Conservation (phyloP, 129 eudicot genomes). For the Dittrichia graveolens region DNA sequence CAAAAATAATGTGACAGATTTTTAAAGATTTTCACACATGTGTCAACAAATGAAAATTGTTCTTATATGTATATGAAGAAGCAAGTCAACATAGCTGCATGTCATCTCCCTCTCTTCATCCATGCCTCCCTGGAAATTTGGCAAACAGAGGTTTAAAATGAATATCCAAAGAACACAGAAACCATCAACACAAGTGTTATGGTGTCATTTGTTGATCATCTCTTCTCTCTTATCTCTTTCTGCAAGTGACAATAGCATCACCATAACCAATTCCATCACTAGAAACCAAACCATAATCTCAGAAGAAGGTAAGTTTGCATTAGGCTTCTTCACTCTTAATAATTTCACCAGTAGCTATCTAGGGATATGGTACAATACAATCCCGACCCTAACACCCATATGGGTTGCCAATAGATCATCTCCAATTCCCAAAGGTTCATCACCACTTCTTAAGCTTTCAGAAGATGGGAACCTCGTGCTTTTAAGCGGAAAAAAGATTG, state of each 20-base stretch:
- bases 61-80: constrained; percentile 7
- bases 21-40: not conserved
- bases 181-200: constrained; percentile 27
- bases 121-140: not conserved
- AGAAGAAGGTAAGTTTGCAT: constrained; percentile 43
- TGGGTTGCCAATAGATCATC: constrained; percentile 76
- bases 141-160: not conserved
- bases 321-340: constrained; percentile 59
- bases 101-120: too few relatives aligned
- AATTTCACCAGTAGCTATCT: constrained; percentile 47
- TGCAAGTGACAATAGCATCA: constrained; percentile 34
- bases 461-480: constrained; percentile 52
- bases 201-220: constrained; percentile 19
- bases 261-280: constrained; percentile 35
- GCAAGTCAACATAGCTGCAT: not conserved
- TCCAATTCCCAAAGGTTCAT: constrained; percentile 42
- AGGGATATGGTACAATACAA: constrained; percentile 54
- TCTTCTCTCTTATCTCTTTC: constrained; percentile 26
- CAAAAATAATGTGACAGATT: not conserved
- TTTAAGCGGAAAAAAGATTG: constrained; percentile 27
- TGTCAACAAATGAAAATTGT: not conserved
- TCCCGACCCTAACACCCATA: constrained; percentile 38
- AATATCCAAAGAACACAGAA: not conserved
- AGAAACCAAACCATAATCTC: constrained; percentile 45
- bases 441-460: constrained; percentile 43